Base-by-base conservation (phyloP, 2,329 filamentous ascomycete species). In the Fusarium sp. region DNA sequence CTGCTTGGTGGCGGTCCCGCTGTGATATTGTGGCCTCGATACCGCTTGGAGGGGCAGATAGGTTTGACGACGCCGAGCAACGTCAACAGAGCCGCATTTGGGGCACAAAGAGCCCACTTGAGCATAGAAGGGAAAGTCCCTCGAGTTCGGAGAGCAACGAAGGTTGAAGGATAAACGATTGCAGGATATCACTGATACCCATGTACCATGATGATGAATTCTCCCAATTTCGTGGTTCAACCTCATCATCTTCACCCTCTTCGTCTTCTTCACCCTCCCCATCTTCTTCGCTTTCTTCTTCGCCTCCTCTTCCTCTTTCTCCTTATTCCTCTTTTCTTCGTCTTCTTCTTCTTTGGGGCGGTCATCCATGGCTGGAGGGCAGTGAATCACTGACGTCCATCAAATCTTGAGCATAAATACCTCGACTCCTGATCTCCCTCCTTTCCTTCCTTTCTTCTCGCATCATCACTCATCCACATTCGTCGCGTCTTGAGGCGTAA, bases 51-150 rank as follows among this genome's bases (percentile, higher is more conserved):
- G 39, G 36, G 36, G 46, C 43, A 7, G 10, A 19, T 42, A 21
- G 33, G 38, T 44, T 39, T 3, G 39, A 33, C 21, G n/a, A 36
- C 56, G 39, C 45, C 9, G 3, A 34, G 22, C 47, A 69, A 69
- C 19, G 28, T 21, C 61, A 61, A 38, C 28, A n/a, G 28, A 40
- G 56, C 51, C 7, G 56, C 21, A 17, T 11, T 15, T n/a, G 22
- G 47, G 46, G 65, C 31, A 31, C 19, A 3, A 3, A 14, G 15
- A 36, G 43, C 26, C 15, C 55, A 31, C 39, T 43, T n/a, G 28
- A 28, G 45, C 55, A 21, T 22, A 42, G 7, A 7, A 11, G 7
- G 19, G 4, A 51, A 42, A 33, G 5, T 21, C 4, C 6, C 10
- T 6, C 2, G 61, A 42, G 52, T 8, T 10, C 2, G 8, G 4